phyloP scores from a whole-genome alignment of 495 filamentous ascomycete species.

The Letharia columbiana region DNA sequence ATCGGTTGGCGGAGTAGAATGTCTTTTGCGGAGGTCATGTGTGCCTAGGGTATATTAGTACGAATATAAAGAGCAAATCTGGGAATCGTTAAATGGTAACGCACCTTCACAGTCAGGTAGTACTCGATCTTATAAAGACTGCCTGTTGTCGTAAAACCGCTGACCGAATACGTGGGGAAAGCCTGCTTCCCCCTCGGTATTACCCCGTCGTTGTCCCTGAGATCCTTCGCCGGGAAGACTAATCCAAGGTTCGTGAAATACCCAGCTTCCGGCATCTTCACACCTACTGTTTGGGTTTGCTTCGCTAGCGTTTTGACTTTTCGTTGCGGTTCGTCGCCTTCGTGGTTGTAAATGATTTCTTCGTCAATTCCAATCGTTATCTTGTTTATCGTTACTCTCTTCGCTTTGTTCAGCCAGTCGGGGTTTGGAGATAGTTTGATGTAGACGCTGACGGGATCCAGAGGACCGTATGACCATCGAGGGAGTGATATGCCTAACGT shows the following conservation, averaged over 20 bases:
- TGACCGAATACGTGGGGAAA: slow-evolving; percentile 83
- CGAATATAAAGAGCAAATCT: neutral
- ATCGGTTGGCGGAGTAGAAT: slow-evolving; percentile 88
- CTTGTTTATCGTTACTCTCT: slow-evolving; percentile 85
- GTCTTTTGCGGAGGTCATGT: slow-evolving; percentile 82
- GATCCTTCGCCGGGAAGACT: slow-evolving; percentile 84
- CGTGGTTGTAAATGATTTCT: slow-evolving; percentile 94
- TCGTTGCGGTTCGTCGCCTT: slow-evolving; percentile 91
- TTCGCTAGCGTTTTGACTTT: slow-evolving; percentile 82
- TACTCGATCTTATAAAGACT: slow-evolving; percentile 98
- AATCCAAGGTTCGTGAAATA: slow-evolving; percentile 87
- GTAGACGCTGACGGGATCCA: slow-evolving; percentile 92
- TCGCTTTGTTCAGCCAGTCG: slow-evolving; percentile 82
- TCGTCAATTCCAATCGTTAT: slow-evolving; percentile 93
- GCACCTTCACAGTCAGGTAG: slow-evolving; percentile 85
- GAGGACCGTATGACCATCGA: slow-evolving; percentile 90
- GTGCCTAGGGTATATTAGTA: slow-evolving; percentile 49
- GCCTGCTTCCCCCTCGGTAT: slow-evolving; percentile 73
- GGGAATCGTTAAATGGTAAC: slow-evolving; percentile 18
- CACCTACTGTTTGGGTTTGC: slow-evolving; percentile 69
- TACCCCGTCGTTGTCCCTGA: slow-evolving; percentile 80
- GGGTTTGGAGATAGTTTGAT: slow-evolving; percentile 87
- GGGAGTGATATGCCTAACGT: slow-evolving; percentile 85
- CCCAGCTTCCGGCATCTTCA: slow-evolving; percentile 77
- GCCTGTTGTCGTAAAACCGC: slow-evolving; percentile 86